Base-by-base conservation (phyloP, 108 stramenopile species). In the Schizochytrium sp. region DNA sequence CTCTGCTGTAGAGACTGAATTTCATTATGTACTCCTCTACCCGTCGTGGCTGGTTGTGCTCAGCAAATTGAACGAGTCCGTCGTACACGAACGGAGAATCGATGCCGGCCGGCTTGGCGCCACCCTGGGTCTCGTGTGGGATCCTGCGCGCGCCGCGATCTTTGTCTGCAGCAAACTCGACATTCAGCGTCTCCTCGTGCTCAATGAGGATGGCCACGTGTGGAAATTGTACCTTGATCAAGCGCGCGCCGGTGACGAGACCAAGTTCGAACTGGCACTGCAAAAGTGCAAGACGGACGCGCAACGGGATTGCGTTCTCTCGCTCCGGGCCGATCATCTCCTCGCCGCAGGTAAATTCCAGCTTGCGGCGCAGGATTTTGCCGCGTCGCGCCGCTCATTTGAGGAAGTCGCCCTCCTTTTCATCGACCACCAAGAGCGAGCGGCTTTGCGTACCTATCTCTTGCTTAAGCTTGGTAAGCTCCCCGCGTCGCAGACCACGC, bases 21-120 rank as follows among this genome's bases (percentile, higher is more conserved):
- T 83, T 5, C 76, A 83, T 45, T 83, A 28, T 45, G 76, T 83
- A 45, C 76, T 83, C 16, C 76, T 83, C 51, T 83, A 83, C 76
- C 19, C 76, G 0, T 47, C 76, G 6, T 83, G 76, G 76, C 76
- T 83, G 43, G 4, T 83, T 12, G 76, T 83, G 18, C 6, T 83
- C 1, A 53, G 76, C 76, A 83, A 83, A 5, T 45, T 83, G 2
- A 83, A 83, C 51, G 76, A 83, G 51, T 47, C 45, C n/a, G 76
- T 83, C 76, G 76, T 83, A 23, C 5, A 83, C 23, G 76, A 83
- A 4, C 76, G 28, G 12, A 12, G 51, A 12, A 47, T 83, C 25
- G 76, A 83, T 45, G n/a, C 76, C 19, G 76, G 23, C 23, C 76
- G 51, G 10, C 76, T 53, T 16, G 76, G 76, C 10, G 48, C 76